Base-by-base conservation (phyloP, 2,329 filamentous ascomycete species). In the Cladosporium oxysporum region DNA sequence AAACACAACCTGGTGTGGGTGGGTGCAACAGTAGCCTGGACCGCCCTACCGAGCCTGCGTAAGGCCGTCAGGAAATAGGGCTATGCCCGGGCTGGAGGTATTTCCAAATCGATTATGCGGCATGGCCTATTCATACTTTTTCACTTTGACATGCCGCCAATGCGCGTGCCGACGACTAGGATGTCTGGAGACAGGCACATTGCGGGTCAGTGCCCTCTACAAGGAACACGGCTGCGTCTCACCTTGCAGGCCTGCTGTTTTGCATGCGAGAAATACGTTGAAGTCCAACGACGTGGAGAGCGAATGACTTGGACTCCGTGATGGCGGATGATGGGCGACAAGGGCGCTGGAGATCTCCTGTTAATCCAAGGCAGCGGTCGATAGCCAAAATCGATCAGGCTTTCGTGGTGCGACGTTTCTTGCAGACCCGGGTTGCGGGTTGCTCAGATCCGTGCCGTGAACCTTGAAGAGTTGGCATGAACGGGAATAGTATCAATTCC, bases 331-430 rank as follows among this genome's bases (percentile, higher is more conserved):
- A 58, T 59, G 21, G 5, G 23, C 57, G 35, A 18, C 58, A 60
- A 31, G 58, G 58, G 28, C 12, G 5, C 1, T 49, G 37, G n/a
- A 60, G 41, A 60, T 60, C 37, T 31, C 3, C 21, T 12, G n/a
- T 60, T 8, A 60, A 60, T 23, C 12, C 18, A 41, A 23, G 18
- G 58, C 37, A 47, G 37, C 28, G 58, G 44, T 31, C 31, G 11
- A 23, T 49, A 49, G 16, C 37, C 18, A 47, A 60, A 23, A 33
- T 23, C 47, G 14, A 8, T 49, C 50, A 35, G 55, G 7, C 37
- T 60, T 60, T 33, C 18, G 31, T 60, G 58, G 58, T 60, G 58
- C 58, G 58, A 60, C 58, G 41, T n/a, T 44, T n/a, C 41, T 44
- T 21, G 18, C 41, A 18, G 41, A n/a, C 18, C 18, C 41, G 41